Percentiles rank a stretch among this genome's conserved stretches.
Conservation (phyloP, 306 rosid genomes). For the Trifolium dubium region DNA sequence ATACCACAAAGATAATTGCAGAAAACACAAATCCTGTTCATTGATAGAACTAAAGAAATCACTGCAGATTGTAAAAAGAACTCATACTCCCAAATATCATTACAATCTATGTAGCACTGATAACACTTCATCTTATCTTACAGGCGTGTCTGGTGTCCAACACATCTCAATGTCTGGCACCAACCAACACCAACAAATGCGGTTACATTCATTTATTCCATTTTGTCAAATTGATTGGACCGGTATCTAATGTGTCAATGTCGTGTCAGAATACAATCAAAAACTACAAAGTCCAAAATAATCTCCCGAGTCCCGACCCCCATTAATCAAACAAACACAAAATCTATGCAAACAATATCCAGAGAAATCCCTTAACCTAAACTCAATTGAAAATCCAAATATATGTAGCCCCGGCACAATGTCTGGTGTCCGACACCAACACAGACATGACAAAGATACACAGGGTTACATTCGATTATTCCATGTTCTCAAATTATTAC, state of each 20-base stretch:
- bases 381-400: slow-evolving; percentile 2
- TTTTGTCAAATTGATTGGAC: too few species aligned
- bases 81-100: not conserved
- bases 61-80: not conserved
- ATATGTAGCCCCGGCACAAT: too few species aligned
- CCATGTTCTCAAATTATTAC: too few species aligned
- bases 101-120: not conserved
- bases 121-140: too few species aligned
- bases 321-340: not conserved
- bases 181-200: too few species aligned
- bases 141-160: too few species aligned
- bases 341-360: not conserved
- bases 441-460: too few species aligned
- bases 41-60: slow-evolving; percentile 1
- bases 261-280: not conserved
- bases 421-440: too few species aligned
- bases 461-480: too few species aligned
- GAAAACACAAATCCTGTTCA: not conserved
- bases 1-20: not conserved
- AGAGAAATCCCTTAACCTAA: slow-evolving; percentile 19
- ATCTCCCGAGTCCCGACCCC: slow-evolving; percentile 21
- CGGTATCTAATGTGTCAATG: too few species aligned
- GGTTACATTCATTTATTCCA: too few species aligned
- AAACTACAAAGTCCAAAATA: slow-evolving; percentile 3
- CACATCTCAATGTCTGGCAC: too few species aligned